Conservation (phyloP, 2,329 filamentous ascomycete genomes). For the Nigrograna mackinnonii region DNA sequence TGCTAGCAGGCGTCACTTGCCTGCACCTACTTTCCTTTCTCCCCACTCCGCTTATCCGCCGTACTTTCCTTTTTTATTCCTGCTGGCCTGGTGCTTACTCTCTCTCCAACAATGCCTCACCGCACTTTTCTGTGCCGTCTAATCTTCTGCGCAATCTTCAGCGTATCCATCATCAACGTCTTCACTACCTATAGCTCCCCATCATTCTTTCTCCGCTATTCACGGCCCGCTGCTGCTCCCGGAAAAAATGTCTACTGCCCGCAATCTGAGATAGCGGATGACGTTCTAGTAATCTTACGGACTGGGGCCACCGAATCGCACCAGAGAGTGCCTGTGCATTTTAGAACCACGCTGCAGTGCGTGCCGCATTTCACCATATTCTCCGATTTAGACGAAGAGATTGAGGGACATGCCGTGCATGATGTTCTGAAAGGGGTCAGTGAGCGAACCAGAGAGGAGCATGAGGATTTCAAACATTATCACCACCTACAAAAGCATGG, state of each 20-base stretch:
- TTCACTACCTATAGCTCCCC: slow-evolving; percentile 33
- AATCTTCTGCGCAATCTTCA: slow-evolving; percentile 36
- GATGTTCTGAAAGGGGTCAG: slow-evolving; percentile 50
- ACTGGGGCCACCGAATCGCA: slow-evolving; percentile 63
- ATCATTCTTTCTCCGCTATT: slow-evolving; percentile 29
- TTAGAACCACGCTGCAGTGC: slow-evolving; percentile 60
- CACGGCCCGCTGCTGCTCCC: slow-evolving; percentile 19
- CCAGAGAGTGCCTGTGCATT: slow-evolving; percentile 61
- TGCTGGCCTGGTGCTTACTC: slow-evolving; percentile 23
- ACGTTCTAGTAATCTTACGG: slow-evolving; percentile 62
- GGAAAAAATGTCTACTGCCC: slow-evolving; percentile 28
- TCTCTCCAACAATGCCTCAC: slow-evolving; percentile 26
- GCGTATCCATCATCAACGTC: slow-evolving; percentile 37
- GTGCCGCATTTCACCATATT: slow-evolving; percentile 60
- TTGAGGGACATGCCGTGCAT: slow-evolving; percentile 54
- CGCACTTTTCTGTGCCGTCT: slow-evolving; percentile 36
- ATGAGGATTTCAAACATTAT: slow-evolving; percentile 59
- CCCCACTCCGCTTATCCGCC: slow-evolving; percentile 5
- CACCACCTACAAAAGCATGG: slow-evolving; percentile 51
- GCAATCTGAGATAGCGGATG: slow-evolving; percentile 44
- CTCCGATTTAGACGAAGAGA: slow-evolving; percentile 62
- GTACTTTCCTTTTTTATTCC: slow-evolving; percentile 9
- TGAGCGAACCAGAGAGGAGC: slow-evolving; percentile 36
- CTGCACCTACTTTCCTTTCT: background rate
- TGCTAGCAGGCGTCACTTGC: background rate